Conservation (phyloP, 164 flowering plant species). For the Brasenia schreberi region DNA sequence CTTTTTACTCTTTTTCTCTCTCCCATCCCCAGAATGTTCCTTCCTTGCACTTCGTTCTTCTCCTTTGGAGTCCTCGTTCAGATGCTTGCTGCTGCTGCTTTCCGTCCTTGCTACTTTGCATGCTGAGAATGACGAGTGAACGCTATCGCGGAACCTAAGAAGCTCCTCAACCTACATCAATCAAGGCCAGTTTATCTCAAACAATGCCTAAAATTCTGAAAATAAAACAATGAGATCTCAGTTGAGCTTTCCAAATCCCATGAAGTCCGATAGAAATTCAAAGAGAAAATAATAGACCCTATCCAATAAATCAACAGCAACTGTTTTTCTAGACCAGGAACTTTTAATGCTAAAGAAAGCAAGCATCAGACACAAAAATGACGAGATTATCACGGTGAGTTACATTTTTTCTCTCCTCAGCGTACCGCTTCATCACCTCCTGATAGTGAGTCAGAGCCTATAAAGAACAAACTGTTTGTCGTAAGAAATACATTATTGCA, state of each 20-base stretch:
- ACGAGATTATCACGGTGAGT: not conserved
- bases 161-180: slow-evolving; percentile 73
- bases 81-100: slow-evolving; percentile 30
- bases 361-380: not conserved
- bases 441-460: slow-evolving; percentile 75
- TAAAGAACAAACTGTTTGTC: slow-evolving; percentile 1
- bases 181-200: not conserved
- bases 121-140: slow-evolving; percentile 70
- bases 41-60: slow-evolving; percentile 39
- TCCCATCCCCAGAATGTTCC: slow-evolving; percentile 60
- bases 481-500: not conserved
- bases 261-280: too few species aligned
- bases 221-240: not conserved
- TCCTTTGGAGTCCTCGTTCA: slow-evolving; percentile 40
- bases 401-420: slow-evolving; percentile 2
- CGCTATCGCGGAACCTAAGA: slow-evolving; percentile 67
- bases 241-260: not conserved
- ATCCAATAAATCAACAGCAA: not conserved
- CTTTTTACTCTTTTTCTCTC: slow-evolving; percentile 62
- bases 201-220: not conserved
- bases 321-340: not conserved
- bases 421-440: slow-evolving; percentile 33
- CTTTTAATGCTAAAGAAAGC: not conserved
- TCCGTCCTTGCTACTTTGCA: slow-evolving; percentile 11
- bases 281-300: not conserved